A percentile compares a stretch with the other conserved stretches of the same genome.
These are phyloP conservation scores for Berkeleyomyces rouxiae DNA, from an alignment of 2,329 filamentous ascomycete species.

Conservation along the genomic window DNA sequence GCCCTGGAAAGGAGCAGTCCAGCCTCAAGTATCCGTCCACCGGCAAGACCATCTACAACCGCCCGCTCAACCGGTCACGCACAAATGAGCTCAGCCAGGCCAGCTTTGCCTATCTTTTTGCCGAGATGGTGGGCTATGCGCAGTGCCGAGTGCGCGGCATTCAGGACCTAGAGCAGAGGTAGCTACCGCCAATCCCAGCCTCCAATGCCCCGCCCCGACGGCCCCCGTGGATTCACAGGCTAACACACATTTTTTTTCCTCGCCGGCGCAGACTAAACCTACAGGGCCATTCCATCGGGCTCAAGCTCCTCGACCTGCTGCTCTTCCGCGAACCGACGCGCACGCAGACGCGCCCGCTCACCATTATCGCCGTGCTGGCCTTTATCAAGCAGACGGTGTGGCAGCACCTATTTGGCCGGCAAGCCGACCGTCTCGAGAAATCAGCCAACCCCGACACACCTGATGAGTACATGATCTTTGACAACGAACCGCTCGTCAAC, in stretches of 20 bases:
- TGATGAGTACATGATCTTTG: conserved; percentile 97
- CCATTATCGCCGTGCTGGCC: conserved; percentile 80
- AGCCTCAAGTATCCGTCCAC: conserved; percentile 78
- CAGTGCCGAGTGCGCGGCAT: conserved; percentile 83
- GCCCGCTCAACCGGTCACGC: conserved; percentile 78
- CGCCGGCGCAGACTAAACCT: conserved; percentile 45
- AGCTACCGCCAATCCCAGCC: conserved; percentile 17
- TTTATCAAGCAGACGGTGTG: conserved; percentile 89
- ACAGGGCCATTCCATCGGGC: conserved; percentile 84
- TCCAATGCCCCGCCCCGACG: background rate
- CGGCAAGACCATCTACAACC: conserved; percentile 96
- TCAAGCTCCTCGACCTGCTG: conserved; percentile 87
- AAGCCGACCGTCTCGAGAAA: conserved; percentile 86
- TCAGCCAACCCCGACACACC: conserved; percentile 64
- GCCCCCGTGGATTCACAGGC: background rate
- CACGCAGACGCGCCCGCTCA: conserved; percentile 60
- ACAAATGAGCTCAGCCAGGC: conserved; percentile 80
- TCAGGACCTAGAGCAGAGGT: conserved; percentile 84
- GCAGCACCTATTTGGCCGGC: conserved; percentile 78
- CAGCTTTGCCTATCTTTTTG: conserved; percentile 90
- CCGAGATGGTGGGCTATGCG: conserved; percentile 92
- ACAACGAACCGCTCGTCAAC: conserved; percentile 94
- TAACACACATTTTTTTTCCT: background rate
- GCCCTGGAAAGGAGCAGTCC: conserved; percentile 31
- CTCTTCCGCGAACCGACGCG: conserved; percentile 64